A percentile compares a stretch with the other conserved stretches of the same genome.
These are phyloP conservation scores for Flaveria bidentis DNA, from an alignment of 129 eudicot genomes.

Conservation along the genomic window DNA sequence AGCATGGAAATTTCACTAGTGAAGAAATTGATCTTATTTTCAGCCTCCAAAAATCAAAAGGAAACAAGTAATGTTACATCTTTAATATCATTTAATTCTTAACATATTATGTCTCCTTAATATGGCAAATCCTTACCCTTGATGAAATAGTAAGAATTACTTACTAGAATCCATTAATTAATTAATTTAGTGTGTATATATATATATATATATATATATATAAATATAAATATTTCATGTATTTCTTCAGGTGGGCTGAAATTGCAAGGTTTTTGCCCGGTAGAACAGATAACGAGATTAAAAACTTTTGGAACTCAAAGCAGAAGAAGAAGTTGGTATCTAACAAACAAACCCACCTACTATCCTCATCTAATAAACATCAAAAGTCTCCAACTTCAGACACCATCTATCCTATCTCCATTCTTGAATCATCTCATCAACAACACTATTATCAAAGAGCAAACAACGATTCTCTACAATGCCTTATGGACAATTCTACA, in stretches of 20 bases:
- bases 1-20: slow-evolving; percentile 18
- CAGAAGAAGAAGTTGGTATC: slow-evolving; percentile 2
- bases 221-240: too few relatives aligned
- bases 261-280: slow-evolving; percentile 22
- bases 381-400: neutral
- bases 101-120: neutral
- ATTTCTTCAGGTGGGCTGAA: slow-evolving; percentile 20
- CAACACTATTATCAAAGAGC: neutral
- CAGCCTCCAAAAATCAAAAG: neutral
- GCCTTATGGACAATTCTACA: neutral
- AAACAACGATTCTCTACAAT: neutral
- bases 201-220: too few relatives aligned
- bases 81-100: neutral
- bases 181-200: too few relatives aligned
- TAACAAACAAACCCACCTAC: neutral
- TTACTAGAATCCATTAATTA: too few relatives aligned
- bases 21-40: slow-evolving; percentile 16
- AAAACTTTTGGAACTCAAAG: slow-evolving; percentile 29
- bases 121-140: neutral
- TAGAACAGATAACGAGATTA: slow-evolving; percentile 28
- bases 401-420: slow-evolving; percentile 14
- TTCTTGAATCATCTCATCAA: slow-evolving; percentile 25
- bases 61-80: slow-evolving; percentile 26
- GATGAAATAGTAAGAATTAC: neutral
- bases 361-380: neutral